phyloP scores from a whole-genome alignment of 164 flowering plant species.

The Magnolia kwangsiensis region DNA sequence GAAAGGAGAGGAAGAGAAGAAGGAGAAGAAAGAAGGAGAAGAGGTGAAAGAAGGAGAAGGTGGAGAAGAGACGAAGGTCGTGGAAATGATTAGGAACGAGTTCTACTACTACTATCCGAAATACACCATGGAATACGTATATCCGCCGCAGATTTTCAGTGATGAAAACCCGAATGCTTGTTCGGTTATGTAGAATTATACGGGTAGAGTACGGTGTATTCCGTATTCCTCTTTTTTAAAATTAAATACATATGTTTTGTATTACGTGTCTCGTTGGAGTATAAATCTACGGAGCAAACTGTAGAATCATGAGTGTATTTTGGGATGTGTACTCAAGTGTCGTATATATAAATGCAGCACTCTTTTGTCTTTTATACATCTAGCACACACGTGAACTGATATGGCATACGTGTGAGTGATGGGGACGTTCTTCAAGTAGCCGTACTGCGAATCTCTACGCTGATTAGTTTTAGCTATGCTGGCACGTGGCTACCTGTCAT shows the following conservation, averaged over 20 bases:
- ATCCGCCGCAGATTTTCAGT: constrained; percentile 21
- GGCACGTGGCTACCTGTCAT: no score
- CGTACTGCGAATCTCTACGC: no score
- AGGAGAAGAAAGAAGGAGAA: constrained; percentile 15
- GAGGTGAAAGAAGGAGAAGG: constrained; percentile 3
- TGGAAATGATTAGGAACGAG: constrained; percentile 13
- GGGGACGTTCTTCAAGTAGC: no score
- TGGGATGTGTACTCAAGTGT: neutral
- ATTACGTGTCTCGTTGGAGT: neutral
- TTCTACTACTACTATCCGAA: neutral
- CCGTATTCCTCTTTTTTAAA: neutral
- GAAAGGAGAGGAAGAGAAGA: constrained; percentile 11
- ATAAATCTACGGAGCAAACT: neutral
- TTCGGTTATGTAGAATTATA: constrained; percentile 14
- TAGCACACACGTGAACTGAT: neutral
- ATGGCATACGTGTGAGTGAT: neutral
- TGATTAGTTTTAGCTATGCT: no score
- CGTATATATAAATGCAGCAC: neutral
- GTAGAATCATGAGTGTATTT: constrained; percentile 11
- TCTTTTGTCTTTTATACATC: neutral
- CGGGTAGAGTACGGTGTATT: neutral
- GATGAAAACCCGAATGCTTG: constrained; percentile 24
- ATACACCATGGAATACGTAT: constrained; percentile 12
- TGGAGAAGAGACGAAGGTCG: neutral
- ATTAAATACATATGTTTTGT: neutral